These are phyloP conservation scores for Cyclaneusma minus DNA, from an alignment of 2,329 filamentous ascomycete species.

Conservation along the genomic window DNA sequence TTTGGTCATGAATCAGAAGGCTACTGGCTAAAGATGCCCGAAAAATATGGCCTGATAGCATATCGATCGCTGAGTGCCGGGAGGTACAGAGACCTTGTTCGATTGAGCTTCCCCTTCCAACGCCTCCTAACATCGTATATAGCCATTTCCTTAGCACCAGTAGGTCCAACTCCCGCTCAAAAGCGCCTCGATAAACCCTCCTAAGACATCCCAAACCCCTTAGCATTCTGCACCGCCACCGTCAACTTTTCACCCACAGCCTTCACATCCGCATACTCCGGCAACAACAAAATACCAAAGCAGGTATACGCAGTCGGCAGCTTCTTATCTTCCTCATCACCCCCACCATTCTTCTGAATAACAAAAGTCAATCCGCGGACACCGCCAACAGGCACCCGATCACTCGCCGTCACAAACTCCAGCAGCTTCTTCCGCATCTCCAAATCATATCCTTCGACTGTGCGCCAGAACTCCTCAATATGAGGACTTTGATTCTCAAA, in stretches of 20 bases:
- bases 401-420: conserved; percentile 90
- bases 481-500: conserved; percentile 56
- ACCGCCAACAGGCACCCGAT: conserved; percentile 78
- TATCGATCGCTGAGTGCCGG: no score
- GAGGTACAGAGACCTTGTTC: no score
- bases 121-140: no score
- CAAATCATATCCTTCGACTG: conserved; percentile 53
- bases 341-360: conserved; percentile 62
- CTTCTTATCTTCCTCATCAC: conserved; percentile 28
- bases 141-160: no score
- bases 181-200: conserved; percentile 1
- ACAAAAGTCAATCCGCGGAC: conserved; percentile 70
- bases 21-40: no score
- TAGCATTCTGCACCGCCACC: conserved; percentile 78
- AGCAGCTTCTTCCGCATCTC: conserved; percentile 61
- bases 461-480: conserved; percentile 69
- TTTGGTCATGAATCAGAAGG: no score
- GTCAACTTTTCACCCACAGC: conserved; percentile 58
- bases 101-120: no score
- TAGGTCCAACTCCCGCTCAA: no score
- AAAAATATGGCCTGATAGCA: no score
- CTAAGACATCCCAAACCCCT: conserved; percentile 75
- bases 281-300: conserved; percentile 75
- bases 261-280: conserved; percentile 60
- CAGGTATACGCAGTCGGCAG: conserved; percentile 80